Evolutionary conservation across 2,329 filamentous ascomycete genomes (phyloP).

Genomic region (Penicillium sp.): DNA sequence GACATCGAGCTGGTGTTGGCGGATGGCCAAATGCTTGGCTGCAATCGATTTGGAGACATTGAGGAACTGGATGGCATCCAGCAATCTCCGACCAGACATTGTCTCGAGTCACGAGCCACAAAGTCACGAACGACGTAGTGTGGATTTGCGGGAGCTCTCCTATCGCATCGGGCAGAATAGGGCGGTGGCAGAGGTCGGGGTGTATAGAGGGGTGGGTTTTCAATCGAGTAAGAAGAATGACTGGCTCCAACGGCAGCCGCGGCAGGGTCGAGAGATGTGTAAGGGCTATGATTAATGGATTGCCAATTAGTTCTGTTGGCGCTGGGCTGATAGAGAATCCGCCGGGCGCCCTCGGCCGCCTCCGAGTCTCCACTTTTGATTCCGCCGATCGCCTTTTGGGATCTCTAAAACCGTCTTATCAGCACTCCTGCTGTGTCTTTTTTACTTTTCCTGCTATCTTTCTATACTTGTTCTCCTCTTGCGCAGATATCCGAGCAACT

Average conservation of each 20-base stretch:
- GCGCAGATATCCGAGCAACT: neutral
- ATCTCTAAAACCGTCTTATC: slow-evolving; percentile 9
- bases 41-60: slow-evolving; percentile 70
- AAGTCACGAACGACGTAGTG: neutral
- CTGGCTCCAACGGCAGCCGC: neutral
- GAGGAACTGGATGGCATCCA: slow-evolving; percentile 71
- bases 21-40: slow-evolving; percentile 61
- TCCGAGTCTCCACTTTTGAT: slow-evolving; percentile 17
- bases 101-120: neutral
- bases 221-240: slow-evolving; percentile 11
- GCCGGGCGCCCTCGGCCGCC: slow-evolving; percentile 18
- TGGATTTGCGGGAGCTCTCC: slow-evolving; percentile 10
- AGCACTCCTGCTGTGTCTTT: neutral
- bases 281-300: slow-evolving; percentile 8
- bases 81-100: slow-evolving; percentile 63
- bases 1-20: slow-evolving; percentile 62
- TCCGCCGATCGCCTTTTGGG: slow-evolving; percentile 13
- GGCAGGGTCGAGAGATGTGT: neutral
- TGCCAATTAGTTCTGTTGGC: neutral
- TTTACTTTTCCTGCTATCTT: neutral
- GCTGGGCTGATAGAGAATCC: slow-evolving; percentile 20
- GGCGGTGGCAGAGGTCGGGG: slow-evolving; percentile 5
- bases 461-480: slow-evolving; percentile 1
- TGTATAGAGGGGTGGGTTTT: neutral
- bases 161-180: slow-evolving; percentile 24